Conservation (phyloP, 1,284 basidiomycete species). For the Ceratobasidium sp. region DNA sequence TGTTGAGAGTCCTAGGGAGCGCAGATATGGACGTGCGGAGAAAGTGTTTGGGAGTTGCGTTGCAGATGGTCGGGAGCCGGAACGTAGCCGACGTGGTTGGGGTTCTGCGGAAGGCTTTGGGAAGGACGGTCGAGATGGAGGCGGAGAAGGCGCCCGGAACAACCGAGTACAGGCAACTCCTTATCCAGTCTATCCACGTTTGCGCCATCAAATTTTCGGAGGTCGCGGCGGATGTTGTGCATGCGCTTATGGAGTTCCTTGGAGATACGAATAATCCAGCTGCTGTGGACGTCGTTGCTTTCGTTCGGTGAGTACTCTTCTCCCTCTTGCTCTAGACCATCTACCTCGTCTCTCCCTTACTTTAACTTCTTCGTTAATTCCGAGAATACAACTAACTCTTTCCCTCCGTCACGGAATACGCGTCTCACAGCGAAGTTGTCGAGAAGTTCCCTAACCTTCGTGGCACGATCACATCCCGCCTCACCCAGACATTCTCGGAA, state of each 20-base stretch:
- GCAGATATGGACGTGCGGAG: conserved; percentile 97
- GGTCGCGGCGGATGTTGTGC: conserved; percentile 95
- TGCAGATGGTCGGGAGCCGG: conserved; percentile 93
- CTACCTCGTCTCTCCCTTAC: conserved; percentile 6
- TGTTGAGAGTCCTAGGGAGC: conserved; percentile 88
- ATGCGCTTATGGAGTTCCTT: conserved; percentile 98
- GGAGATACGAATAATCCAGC: conserved; percentile 96
- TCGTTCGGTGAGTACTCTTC: conserved; percentile 74
- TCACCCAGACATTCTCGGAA: conserved; percentile 84
- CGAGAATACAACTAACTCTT: too few relatives aligned
- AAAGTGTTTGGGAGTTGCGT: conserved; percentile 89
- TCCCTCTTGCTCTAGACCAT: neutral
- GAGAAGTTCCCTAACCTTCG: conserved; percentile 97
- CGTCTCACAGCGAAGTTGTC: conserved; percentile 80
- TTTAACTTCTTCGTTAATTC: too few relatives aligned
- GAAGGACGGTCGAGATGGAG: conserved; percentile 86
- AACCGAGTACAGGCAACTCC: conserved; percentile 89
- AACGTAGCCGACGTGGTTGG: conserved; percentile 98
- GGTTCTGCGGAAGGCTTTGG: conserved; percentile 98
- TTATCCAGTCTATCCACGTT: conserved; percentile 97
- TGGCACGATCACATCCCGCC: conserved; percentile 84
- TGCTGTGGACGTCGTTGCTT: conserved; percentile 94
- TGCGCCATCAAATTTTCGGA: conserved; percentile 99
- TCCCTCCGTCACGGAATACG: conserved; percentile 11
- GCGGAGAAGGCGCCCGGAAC: conserved; percentile 69